Base-by-base conservation (phyloP, 176 grass and related monocot genomes). In the Raddia distichophylla region DNA sequence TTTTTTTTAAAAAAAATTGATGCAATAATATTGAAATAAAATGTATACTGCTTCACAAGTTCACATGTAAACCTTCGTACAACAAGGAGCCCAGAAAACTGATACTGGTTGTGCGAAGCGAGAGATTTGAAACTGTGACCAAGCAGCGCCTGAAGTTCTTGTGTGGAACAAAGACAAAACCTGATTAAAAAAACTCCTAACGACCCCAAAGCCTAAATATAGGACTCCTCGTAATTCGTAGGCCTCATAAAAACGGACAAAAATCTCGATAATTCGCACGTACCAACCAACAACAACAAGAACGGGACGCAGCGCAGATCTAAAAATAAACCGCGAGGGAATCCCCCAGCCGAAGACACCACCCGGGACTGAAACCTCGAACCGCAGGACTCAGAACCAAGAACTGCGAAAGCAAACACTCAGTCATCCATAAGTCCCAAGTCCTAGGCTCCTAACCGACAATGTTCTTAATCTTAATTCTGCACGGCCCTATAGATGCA, bases 231-330 rank as follows among this genome's bases (percentile, higher is more conserved):
- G 6, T 33, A 52, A 60, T 67, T 34, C 68, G 19, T 34, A 44
- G 37, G 10, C 12, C 10, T 27, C 75, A 56, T 27, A 40, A 13
- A 45, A 76, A 3, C 11, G 8, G 70, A 13, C 13, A 15, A 48
- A 69, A 53, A 15, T 2, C 13, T 14, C 3, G 57, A 3, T 9
- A 69, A 64, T 80, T 74, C 6, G 46, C 9, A 34, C 37, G 10
- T 43, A 64, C 35, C 4, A 74, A 61, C 14, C 70, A 19, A 27
- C 27, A 18, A 27, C 40, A 34, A 54, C 13, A 83, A 16, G 53
- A 52, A 27, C 61, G 12, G 61, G 61, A 53, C 19, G 45, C 2
- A 5, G 17, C 75, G 20, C 66, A 83, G 87, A 89, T 85, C 82
- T 80, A 73, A 69, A 37, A 2, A 59, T 1, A 76, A 59, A 59